Base-by-base conservation (phyloP, 2,329 filamentous ascomycete genomes). In the Chaetomiaceae sp. region DNA sequence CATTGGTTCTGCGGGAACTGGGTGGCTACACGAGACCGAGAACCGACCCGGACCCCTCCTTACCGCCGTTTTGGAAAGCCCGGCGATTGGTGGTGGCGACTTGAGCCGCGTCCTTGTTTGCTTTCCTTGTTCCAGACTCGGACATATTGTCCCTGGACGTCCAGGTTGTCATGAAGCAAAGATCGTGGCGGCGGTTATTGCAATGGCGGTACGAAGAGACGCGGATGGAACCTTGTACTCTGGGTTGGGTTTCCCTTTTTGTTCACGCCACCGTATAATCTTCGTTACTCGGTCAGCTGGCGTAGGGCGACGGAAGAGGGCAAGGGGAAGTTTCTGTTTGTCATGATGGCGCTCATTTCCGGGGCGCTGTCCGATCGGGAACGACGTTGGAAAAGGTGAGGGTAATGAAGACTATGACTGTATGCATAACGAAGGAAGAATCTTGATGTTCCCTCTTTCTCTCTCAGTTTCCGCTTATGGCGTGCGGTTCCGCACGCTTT, bases 371-470 rank as follows among this genome's bases (percentile, higher is more conserved):
- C 19, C 11, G 32, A n/a, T 27, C 42, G 6, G 12, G 32, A 41
- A 36, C 32, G 34, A 40, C 24, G 24, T 36, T 22, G 24, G 11
- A 19, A 24, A 22, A 11, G 34, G 35, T 19, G 33, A 32, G 42
- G 38, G 9, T 49, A 18, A 47, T 46, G 39, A 50, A 38, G 39
- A 24, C 40, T 34, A 50, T 44, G 48, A 50, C 37, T 50, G 48
- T 47, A 50, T 46, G 47, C 39, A 42, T 50, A 46, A 50, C 37
- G 42, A 43, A 38, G 42, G n/a, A 36, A 32, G 26, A 45, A 30
- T 38, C 24, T 43, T 18, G n/a, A 45, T 33, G 37, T 10, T 37
- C 45, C 34, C 17, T 12, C 17, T n/a, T 14, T 32, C 29, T 32
- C 7, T n/a, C 14, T 17, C 8, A 27, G 7, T 10, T 42, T 18